Evolutionary conservation across 2,329 filamentous ascomycete genomes (phyloP), one percentile per base, ranked within the genome.

Genomic region (Macrophomina tecta): DNA sequence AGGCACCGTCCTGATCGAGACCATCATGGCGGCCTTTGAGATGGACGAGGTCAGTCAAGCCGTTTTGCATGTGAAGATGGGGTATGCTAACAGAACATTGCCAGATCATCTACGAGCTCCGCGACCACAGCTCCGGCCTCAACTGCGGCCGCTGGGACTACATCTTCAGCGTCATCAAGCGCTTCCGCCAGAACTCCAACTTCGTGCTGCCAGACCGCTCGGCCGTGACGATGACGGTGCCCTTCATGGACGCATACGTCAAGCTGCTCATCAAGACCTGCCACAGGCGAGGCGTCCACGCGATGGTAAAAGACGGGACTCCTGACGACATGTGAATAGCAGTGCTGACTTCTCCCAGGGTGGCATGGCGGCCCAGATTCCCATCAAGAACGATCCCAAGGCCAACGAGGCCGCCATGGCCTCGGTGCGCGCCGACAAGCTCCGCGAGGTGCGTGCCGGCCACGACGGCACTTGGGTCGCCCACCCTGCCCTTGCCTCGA

Each of bases 121-220:
- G 95, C 69, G 94, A 98, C 78, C 95, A 99, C 85, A 94, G 90
- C 79, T 91, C 94, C 6, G 95, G 95, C 56, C 88, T 99, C 76
- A 99, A 99, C 89, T 98, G 95, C 82, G 95, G 95, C 71, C 91
- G 95, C 73, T 99, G 95, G 95, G 95, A 99, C 79, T 99, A 99
- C 86, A 98, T 99, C 83, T 99, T 99, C 87, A 95, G 91, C 80
- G 93, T 94, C 77, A 98, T 99, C 86, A 99, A 99, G 88, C 97
- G 97, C 82, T 97, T 98, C 91, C 92, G 95, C 78, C 89, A 97
- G 76, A 95, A 97, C 85, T 85, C 91, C 74, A 90, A 90, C 82
- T 98, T 98, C 78, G 89, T 98, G 67, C 90, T 99, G 23, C 95
- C 95, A 34, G 94, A 99, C 80, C 92, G 95, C 69, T 90, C 90